Base-by-base conservation (phyloP, 495 filamentous ascomycete genomes). In the Daldinia vernicosa region DNA sequence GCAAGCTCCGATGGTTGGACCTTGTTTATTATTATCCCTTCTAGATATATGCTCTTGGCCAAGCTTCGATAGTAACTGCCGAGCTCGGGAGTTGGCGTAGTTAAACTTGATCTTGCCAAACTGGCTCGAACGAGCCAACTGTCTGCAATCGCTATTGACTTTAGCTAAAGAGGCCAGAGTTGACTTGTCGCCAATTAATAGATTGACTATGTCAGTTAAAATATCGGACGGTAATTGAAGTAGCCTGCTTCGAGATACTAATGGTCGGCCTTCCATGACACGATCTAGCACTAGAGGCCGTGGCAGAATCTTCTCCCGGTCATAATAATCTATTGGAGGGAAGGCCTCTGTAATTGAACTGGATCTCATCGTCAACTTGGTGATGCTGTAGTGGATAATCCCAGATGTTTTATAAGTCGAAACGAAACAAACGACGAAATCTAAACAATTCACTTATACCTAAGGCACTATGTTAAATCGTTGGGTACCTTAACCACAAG, bases 101-200 rank as follows among this genome's bases (percentile, higher is more conserved):
- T 58, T 17, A 22, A 66, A 66, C 32, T 15, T 12, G 2, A 66
- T 45, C 2, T 24, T 30, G 15, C 54, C 54, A 26, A 66, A 66
- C 27, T 58, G 63, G 40, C 53, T 37, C 17, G 63, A 66, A 15
- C 63, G 63, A 47, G 63, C 63, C 30, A 66, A 26, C 14, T 66
- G 63, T 24, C 43, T 47, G 28, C 63, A 66, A 15, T 33, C 30
- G 7, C 40, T 51, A 27, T 58, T 66, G 12, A 52, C 63, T 27
- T 30, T 11, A 7, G 63, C 63, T 6, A 66, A 32, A 1, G 63
- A 47, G 11, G 39, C 63, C 22, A 66, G 43, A 7, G 51, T 32
- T 1, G 2, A 12, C 19, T 19, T 51, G 14, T 66, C 63, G 39
- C 15, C 63, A 17, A 19, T 14, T 12, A 66, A 35, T 30, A 58